These are phyloP conservation scores for Penicillium sp. DNA, from an alignment of 2,329 filamentous ascomycete genomes.

Conservation along the genomic window DNA sequence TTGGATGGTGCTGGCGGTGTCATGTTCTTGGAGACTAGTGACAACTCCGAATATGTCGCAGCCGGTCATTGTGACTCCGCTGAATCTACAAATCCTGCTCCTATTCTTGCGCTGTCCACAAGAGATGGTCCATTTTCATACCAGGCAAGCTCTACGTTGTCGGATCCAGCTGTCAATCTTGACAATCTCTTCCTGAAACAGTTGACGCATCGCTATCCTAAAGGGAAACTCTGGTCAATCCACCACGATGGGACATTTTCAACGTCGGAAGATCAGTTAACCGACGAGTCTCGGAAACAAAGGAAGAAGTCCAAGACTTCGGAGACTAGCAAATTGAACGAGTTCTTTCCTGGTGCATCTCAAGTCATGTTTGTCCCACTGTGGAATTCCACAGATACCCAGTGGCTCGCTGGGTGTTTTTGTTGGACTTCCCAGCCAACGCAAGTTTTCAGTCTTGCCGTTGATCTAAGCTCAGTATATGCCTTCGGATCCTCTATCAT, in stretches of 20 bases:
- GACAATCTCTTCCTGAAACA: slow-evolving; percentile 14
- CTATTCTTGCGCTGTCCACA: slow-evolving; percentile 16
- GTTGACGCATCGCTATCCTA: slow-evolving; percentile 13
- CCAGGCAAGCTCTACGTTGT: neutral
- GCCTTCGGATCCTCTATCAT: slow-evolving; percentile 39
- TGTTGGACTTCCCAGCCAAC: slow-evolving; percentile 30
- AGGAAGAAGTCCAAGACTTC: neutral
- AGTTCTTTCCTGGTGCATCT: slow-evolving; percentile 25
- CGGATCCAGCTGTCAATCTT: slow-evolving; percentile 10
- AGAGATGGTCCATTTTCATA: neutral
- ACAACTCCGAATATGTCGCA: slow-evolving; percentile 6
- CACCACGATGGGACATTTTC: slow-evolving; percentile 17
- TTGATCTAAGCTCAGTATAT: slow-evolving; percentile 37
- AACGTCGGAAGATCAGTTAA: slow-evolving; percentile 16
- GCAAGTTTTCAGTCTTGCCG: slow-evolving; percentile 19
- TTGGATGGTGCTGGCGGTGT: slow-evolving; percentile 15
- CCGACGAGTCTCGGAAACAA: slow-evolving; percentile 48
- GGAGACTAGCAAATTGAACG: slow-evolving; percentile 12
- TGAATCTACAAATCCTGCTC: slow-evolving; percentile 4
- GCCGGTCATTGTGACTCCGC: slow-evolving; percentile 5
- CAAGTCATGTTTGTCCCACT: slow-evolving; percentile 32
- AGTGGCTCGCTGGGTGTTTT: slow-evolving; percentile 32
- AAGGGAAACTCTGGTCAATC: slow-evolving; percentile 20
- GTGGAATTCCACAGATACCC: slow-evolving; percentile 33
- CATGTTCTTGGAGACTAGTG: slow-evolving; percentile 10